phyloP scores from a whole-genome alignment of 495 filamentous ascomycete species.

The Cudoniella acicularis region DNA sequence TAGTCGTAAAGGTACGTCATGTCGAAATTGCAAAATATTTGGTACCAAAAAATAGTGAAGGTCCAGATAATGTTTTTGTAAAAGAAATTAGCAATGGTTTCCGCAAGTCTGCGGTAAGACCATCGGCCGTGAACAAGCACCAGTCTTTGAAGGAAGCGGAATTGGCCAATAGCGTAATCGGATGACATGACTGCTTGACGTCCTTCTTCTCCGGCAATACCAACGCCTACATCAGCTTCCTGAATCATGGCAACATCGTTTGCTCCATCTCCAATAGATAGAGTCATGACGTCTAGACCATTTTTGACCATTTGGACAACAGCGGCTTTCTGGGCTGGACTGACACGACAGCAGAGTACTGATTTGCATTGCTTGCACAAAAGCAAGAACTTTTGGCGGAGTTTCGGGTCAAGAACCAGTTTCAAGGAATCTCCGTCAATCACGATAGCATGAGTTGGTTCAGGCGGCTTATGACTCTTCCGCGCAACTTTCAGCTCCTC shows the following conservation, averaged over 20 bases:
- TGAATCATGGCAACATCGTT: conserved; percentile 99
- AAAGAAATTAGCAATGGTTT: conserved; percentile 98
- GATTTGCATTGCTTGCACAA: conserved; percentile 97
- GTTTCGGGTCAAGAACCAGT: conserved; percentile 73
- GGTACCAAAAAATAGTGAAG: conserved; percentile 96
- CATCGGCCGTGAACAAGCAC: conserved; percentile 95
- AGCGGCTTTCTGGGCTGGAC: conserved; percentile 94
- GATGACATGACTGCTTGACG: conserved; percentile 98
- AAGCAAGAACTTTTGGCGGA: conserved; percentile 89
- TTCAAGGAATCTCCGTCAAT: conserved; percentile 95
- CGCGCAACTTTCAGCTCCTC: conserved; percentile 79
- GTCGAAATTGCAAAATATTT: conserved; percentile 93
- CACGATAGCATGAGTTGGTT: conserved; percentile 89
- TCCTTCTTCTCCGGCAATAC: conserved; percentile 96
- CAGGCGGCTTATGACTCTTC: conserved; percentile 77
- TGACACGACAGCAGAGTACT: conserved; percentile 97
- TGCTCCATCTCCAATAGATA: conserved; percentile 94
- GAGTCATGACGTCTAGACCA: conserved; percentile 93
- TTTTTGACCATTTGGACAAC: conserved; percentile 93
- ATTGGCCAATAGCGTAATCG: conserved; percentile 98
- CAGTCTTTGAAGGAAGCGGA: conserved; percentile 87
- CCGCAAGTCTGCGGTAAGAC: conserved; percentile 89
- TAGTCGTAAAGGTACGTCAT: conserved; percentile 96
- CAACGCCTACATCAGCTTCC: conserved; percentile 96
- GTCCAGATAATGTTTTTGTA: conserved; percentile 99